phyloP scores from a whole-genome alignment of 2,329 filamentous ascomycete genomes.

The Trichoderma koningii region DNA sequence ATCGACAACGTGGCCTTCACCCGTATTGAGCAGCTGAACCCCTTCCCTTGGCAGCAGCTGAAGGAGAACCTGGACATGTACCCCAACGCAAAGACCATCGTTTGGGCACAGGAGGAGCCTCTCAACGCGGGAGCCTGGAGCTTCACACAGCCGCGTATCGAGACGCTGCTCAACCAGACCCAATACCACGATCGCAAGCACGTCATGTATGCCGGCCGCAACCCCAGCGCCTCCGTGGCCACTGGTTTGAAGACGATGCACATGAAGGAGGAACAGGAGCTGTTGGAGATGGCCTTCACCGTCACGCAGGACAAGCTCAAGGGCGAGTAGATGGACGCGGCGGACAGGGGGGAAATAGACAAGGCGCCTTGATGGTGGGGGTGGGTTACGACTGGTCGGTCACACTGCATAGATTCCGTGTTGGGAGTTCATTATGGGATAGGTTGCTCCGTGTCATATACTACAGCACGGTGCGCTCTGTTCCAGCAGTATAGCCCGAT shows the following conservation, averaged over 20 bases:
- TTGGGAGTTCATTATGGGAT: slow-evolving; percentile 26
- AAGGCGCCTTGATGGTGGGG: no score
- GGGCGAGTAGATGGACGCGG: slow-evolving; percentile 54
- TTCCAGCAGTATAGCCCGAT: slow-evolving; percentile 5
- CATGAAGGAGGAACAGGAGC: slow-evolving; percentile 86
- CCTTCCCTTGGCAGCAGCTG: slow-evolving; percentile 97
- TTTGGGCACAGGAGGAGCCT: slow-evolving; percentile 97
- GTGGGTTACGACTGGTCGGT: no score
- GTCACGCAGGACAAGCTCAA: slow-evolving; percentile 70
- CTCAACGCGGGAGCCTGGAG: slow-evolving; percentile 97
- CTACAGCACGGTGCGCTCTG: background rate
- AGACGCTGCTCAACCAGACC: slow-evolving; percentile 93
- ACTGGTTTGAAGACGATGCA: slow-evolving; percentile 89
- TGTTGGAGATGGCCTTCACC: slow-evolving; percentile 67
- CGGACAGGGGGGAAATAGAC: no score
- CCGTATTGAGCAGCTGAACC: slow-evolving; percentile 95
- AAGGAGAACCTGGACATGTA: slow-evolving; percentile 96
- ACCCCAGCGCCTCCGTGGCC: slow-evolving; percentile 90
- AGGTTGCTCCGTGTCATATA: slow-evolving; percentile 39
- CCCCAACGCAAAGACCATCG: slow-evolving; percentile 95
- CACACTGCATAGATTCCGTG: background rate
- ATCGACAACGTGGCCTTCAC: slow-evolving; percentile 92
- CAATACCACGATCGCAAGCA: slow-evolving; percentile 91
- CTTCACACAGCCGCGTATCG: slow-evolving; percentile 95
- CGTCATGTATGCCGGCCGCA: slow-evolving; percentile 94